Base-by-base conservation (phyloP, 768 basidiomycete species). In the Calocera cornea region DNA sequence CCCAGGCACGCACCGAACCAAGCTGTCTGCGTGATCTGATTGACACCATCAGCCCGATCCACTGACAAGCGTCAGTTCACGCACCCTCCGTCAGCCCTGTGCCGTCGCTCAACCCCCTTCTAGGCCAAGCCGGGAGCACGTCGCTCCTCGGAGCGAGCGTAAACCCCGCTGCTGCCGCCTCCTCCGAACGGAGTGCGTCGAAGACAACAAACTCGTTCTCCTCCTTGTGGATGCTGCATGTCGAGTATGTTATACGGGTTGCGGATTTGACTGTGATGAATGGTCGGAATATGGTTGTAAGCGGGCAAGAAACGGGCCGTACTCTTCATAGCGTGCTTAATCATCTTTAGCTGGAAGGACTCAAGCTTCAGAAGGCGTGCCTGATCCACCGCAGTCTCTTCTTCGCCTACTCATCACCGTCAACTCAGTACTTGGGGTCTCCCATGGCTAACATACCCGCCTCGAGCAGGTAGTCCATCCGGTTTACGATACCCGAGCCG, bases 241-340 rank as follows among this genome's bases (percentile, higher is more conserved):
- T 99, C 27, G 95, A 98, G 76, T 99, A 98, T 31, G 94, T 94
- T 72, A 99, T 92, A 72, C 84, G 86, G 68, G 81, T 77, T 38
- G 87, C 90, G 41, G 81, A 80, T 1, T 91, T 87, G 76, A 95
- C 93, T 95, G 70, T 22, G 49, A 40, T 1, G 41, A 10, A 40
- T 31, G 72, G 66, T 44, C 41, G 22, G 12, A 27, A 66, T 68
- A 44, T 33, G 44, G 34, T 63, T 67, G 38, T 75, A 64, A 64
- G 67, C 29, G 66, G 68, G 63, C 14, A 34, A 38, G 40, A 47
- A 34, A n/a, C n/a, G n/a, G 11, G 22, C 74, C 83, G 73, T 74
- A 94, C 94, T 98, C 77, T 86, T 87, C 88, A 99, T 94, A 19
- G 97, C 95, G 74, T 98, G 97, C 74, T 83, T 85, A 72, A 98